phyloP scores from a whole-genome alignment of 106 monocot species.

The Xerophyta viscosa region DNA sequence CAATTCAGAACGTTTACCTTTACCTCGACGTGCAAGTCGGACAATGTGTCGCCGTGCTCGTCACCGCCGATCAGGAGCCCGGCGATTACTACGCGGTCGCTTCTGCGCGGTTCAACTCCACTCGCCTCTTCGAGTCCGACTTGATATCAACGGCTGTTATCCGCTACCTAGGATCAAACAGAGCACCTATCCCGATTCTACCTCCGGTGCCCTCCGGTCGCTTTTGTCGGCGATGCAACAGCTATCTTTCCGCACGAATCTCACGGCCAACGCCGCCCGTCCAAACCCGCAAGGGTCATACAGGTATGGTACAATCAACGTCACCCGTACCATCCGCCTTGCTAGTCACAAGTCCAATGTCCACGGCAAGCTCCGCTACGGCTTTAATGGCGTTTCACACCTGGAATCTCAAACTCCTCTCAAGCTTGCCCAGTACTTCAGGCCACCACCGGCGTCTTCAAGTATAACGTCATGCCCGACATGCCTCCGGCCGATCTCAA shows the following conservation, averaged over 20 bases:
- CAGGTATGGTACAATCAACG: slow-evolving; percentile 35
- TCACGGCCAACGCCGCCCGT: slow-evolving; percentile 53
- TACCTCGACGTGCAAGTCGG: neutral
- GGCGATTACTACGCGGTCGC: slow-evolving; percentile 1
- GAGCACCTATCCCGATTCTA: neutral
- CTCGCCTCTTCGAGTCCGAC: neutral
- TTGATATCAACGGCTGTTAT: neutral
- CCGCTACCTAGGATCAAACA: slow-evolving; percentile 1
- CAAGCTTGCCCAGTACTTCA: slow-evolving; percentile 41
- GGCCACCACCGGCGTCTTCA: neutral
- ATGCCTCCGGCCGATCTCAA: slow-evolving; percentile 3
- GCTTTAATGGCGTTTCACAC: neutral
- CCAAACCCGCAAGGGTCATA: slow-evolving; percentile 68
- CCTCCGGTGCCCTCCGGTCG: neutral
- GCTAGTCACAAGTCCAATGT: slow-evolving; percentile 13
- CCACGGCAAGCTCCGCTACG: slow-evolving; percentile 16
- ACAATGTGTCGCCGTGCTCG: slow-evolving; percentile 3
- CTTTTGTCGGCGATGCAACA: neutral
- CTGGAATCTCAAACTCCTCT: slow-evolving; percentile 46
- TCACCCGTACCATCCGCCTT: slow-evolving; percentile 21
- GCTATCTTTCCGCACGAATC: slow-evolving; percentile 23
- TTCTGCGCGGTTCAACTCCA: slow-evolving; percentile 1
- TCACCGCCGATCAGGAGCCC: neutral
- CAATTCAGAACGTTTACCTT: slow-evolving; percentile 1
- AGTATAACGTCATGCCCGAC: slow-evolving; percentile 6